These are phyloP conservation scores for Aleurites moluccanus DNA, from an alignment of 441 rosid species.

Conservation along the genomic window DNA sequence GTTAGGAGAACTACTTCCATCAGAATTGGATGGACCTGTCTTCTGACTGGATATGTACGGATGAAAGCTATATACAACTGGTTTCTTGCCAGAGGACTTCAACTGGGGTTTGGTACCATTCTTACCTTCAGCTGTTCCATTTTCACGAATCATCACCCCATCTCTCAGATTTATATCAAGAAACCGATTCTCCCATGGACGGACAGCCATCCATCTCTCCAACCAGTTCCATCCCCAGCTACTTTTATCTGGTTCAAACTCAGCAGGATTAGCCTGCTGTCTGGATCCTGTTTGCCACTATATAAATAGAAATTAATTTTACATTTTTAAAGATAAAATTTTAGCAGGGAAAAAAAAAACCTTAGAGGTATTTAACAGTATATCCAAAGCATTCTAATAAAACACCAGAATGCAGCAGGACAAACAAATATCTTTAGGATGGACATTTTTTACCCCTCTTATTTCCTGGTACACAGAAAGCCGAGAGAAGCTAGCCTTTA, in stretches of 20 bases:
- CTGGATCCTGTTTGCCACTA: slow-evolving; percentile 99
- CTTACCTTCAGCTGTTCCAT: slow-evolving; percentile 43
- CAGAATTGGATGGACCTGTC: slow-evolving; percentile 67
- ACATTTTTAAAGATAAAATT: background rate
- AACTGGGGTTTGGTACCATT: slow-evolving; percentile 50
- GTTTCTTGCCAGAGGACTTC: slow-evolving; percentile 58
- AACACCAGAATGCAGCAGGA: background rate
- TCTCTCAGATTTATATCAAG: slow-evolving; percentile 87
- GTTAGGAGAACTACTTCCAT: slow-evolving; percentile 63
- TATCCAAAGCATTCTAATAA: background rate
- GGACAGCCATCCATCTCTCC: slow-evolving; percentile 99
- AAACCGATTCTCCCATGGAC: slow-evolving; percentile 99
- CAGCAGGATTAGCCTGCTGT: slow-evolving; percentile 59
- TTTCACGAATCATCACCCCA: slow-evolving; percentile 64
- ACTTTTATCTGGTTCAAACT: slow-evolving; percentile 92
- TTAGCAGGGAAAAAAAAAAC: background rate
- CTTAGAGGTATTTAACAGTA: background rate
- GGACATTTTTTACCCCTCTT: background rate
- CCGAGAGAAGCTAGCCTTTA: background rate
- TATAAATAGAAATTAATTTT: slow-evolving; percentile 24
- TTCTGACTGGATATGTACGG: slow-evolving; percentile 56
- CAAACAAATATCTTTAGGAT: background rate
- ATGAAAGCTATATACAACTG: slow-evolving; percentile 37
- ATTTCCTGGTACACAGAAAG: background rate
- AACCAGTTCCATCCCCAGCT: slow-evolving; percentile 99